Evolutionary conservation across 1,284 basidiomycete genomes (phyloP).

Genomic region (Austroboletus niveus): DNA sequence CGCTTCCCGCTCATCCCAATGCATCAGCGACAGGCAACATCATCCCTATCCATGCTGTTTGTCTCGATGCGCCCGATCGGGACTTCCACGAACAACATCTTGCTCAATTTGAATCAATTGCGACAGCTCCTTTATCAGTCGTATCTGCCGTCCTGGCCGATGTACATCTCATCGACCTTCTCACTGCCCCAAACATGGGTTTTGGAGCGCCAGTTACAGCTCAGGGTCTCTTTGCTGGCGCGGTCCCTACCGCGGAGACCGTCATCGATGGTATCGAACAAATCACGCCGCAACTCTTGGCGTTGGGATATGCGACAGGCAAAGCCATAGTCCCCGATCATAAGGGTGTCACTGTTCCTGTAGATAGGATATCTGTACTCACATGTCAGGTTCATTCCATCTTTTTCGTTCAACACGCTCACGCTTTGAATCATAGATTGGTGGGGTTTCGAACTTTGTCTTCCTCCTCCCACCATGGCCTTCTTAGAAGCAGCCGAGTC

Average conservation of each 20-base stretch:
- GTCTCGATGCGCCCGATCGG: conserved; percentile 57
- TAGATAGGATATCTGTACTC: conserved; percentile 70
- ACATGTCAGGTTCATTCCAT: conserved; percentile 55
- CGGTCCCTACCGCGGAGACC: conserved; percentile 70
- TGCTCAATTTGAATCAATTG: conserved; percentile 42
- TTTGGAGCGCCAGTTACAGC: conserved; percentile 56
- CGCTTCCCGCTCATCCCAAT: conserved; percentile 40
- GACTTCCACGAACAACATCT: conserved; percentile 61
- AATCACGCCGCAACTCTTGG: conserved; percentile 74
- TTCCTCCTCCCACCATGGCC: conserved; percentile 64
- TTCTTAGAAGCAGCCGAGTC: conserved; percentile 63
- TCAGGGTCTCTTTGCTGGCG: conserved; percentile 63
- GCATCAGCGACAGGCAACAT: conserved; percentile 18
- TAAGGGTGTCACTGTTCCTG: conserved; percentile 65
- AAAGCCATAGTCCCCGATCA: conserved; percentile 66
- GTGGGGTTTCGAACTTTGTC: conserved; percentile 77
- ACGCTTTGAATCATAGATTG: conserved; percentile 50
- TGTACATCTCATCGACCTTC: conserved; percentile 57
- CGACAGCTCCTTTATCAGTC: conserved; percentile 49
- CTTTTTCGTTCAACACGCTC: conserved; percentile 1
- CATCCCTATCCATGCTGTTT: conserved; percentile 72
- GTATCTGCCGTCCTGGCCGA: conserved; percentile 51
- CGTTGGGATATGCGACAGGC: conserved; percentile 73
- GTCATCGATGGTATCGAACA: conserved; percentile 64
- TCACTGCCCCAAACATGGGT: conserved; percentile 56